Conservation (phyloP, 768 basidiomycete species). For the Cantharellus anzutake region DNA sequence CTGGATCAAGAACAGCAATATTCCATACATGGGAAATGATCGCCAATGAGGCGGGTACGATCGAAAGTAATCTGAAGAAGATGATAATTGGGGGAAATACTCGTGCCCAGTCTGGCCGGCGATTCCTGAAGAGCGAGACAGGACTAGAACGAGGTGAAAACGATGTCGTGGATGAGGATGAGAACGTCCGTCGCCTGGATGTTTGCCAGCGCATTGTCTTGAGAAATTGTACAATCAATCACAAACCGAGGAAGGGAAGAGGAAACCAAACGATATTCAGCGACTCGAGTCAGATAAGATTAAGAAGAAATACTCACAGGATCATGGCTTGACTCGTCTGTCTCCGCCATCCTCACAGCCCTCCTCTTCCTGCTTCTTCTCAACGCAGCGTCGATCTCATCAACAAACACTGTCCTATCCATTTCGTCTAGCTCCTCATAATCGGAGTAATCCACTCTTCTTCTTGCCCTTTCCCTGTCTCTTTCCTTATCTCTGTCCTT, state of each 20-base stretch:
- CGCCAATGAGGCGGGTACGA: slow-evolving; percentile 23
- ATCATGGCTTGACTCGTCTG: neutral
- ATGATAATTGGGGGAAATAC: slow-evolving; percentile 6
- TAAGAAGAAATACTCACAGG: neutral
- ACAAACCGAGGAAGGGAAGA: neutral
- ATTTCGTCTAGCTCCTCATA: neutral
- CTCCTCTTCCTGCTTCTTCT: neutral
- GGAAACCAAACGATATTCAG: neutral
- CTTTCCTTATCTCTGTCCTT: too few relatives aligned
- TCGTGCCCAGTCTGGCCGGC: neutral
- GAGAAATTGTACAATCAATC: neutral
- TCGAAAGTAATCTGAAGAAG: slow-evolving; percentile 6
- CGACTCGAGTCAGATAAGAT: neutral
- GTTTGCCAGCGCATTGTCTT: neutral
- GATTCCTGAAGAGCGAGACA: neutral
- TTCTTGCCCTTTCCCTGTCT: too few relatives aligned
- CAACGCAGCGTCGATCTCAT: neutral
- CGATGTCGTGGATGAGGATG: neutral
- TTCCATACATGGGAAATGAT: slow-evolving; percentile 42
- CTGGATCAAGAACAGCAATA: slow-evolving; percentile 16
- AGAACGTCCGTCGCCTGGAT: neutral
- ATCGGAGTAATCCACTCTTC: too few relatives aligned
- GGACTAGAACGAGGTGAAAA: neutral
- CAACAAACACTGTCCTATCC: neutral
- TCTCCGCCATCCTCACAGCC: neutral